Conservation (phyloP, 1,284 basidiomycete genomes). For the Ganoderma multipileum region DNA sequence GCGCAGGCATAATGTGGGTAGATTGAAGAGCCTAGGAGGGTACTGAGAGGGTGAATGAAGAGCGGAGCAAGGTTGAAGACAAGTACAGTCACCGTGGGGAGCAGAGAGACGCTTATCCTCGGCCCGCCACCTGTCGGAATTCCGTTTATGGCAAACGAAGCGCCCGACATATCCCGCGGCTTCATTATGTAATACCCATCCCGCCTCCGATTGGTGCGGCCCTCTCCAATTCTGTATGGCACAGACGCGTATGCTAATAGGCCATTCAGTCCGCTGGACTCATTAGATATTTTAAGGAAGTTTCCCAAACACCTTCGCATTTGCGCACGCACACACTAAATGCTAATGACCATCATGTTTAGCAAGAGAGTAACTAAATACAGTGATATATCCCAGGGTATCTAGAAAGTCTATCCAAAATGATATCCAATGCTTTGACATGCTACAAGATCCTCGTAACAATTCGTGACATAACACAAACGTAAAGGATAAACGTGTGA, state of each 20-base stretch:
- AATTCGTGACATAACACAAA: not conserved
- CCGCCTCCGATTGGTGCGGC: no score
- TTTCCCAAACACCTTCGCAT: no score
- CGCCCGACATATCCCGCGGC: not conserved
- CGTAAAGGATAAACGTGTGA: not conserved
- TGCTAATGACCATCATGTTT: no score
- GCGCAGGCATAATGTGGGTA: constrained; percentile 21
- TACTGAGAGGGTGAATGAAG: not conserved
- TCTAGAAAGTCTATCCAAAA: not conserved
- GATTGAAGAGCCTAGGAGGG: not conserved
- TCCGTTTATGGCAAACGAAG: not conserved
- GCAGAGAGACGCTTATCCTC: constrained; percentile 26
- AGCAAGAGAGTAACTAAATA: not conserved
- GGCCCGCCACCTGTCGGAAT: not conserved
- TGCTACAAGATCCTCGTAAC: not conserved
- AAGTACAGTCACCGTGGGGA: constrained; percentile 32
- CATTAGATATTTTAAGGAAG: no score
- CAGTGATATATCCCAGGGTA: not conserved
- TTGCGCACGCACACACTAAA: no score
- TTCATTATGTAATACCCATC: not conserved
- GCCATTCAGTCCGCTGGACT: no score
- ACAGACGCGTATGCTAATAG: no score
- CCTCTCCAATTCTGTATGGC: no score
- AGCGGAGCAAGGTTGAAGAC: not conserved
- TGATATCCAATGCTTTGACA: not conserved